Evolutionary conservation across 805 yeast species (phyloP).

Genomic region (Candida sphagnicola): DNA sequence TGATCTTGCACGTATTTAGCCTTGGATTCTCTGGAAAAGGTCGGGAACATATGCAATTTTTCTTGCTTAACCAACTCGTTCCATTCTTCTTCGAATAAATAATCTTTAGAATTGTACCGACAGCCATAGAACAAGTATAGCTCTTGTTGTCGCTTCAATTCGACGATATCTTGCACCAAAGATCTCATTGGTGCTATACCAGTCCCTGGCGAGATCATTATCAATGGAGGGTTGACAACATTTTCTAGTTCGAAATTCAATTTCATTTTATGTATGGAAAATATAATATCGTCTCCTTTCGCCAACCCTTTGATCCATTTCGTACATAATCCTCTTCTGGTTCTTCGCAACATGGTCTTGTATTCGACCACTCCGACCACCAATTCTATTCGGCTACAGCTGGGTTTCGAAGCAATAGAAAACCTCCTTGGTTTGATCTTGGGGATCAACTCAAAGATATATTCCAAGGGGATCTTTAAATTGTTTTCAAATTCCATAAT

Average conservation of each 20-base stretch:
- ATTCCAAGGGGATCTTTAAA: slow-evolving; percentile 69
- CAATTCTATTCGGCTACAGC: slow-evolving; percentile 48
- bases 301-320: slow-evolving; percentile 58
- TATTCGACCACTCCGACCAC: slow-evolving; percentile 85
- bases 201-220: slow-evolving; percentile 90
- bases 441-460: slow-evolving; percentile 76
- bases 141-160: slow-evolving; percentile 16
- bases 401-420: slow-evolving; percentile 71
- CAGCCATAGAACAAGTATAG: slow-evolving; percentile 72
- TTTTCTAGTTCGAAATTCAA: slow-evolving; percentile 25
- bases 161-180: slow-evolving; percentile 44
- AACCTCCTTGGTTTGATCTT: slow-evolving; percentile 74
- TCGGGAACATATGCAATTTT: slow-evolving; percentile 34
- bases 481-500: slow-evolving; percentile 73
- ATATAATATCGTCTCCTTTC: slow-evolving; percentile 47
- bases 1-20: slow-evolving; percentile 72
- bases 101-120: slow-evolving; percentile 63
- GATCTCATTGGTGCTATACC: slow-evolving; percentile 93
- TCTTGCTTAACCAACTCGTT: slow-evolving; percentile 18
- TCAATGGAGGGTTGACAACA: slow-evolving; percentile 37
- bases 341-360: slow-evolving; percentile 69
- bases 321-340: slow-evolving; percentile 81
- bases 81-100: slow-evolving; percentile 58
- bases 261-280: slow-evolving; percentile 46
- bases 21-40: slow-evolving; percentile 43